Evolutionary conservation across 169 alveolate species (phyloP).

Genomic region (Eimeria maxima): DNA sequence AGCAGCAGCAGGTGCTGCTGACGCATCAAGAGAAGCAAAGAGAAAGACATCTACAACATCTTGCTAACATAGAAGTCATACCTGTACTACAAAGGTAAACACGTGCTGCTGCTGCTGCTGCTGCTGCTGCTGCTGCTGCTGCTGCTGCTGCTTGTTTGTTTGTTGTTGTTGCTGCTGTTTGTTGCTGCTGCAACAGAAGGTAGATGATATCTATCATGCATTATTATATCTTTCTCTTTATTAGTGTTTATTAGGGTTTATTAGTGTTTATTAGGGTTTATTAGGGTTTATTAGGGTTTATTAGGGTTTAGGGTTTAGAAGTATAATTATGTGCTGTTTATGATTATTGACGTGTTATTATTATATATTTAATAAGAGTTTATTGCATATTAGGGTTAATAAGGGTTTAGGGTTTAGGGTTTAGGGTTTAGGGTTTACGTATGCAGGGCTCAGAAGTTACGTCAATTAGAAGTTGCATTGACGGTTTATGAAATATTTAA

Average conservation of each 20-base stretch:
- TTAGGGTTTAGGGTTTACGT: neutral
- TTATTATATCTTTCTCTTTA: too few relatives aligned
- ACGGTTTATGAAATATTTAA: conserved; percentile 21
- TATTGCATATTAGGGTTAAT: too few relatives aligned
- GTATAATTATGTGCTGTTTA: too few relatives aligned
- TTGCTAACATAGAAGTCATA: conserved; percentile 4
- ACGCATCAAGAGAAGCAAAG: neutral
- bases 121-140: conserved; percentile 13
- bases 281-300: too few relatives aligned
- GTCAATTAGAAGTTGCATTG: conserved; percentile 17
- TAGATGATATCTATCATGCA: too few relatives aligned
- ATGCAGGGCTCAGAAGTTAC: conserved; percentile 37
- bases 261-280: too few relatives aligned
- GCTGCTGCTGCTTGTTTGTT: neutral
- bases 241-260: too few relatives aligned
- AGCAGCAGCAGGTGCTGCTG: conserved; percentile 3
- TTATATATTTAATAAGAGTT: too few relatives aligned
- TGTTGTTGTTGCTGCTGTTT: neutral
- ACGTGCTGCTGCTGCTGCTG: neutral
- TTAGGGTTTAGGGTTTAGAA: neutral
- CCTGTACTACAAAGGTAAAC: conserved; percentile 21
- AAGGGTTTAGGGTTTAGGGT: conserved; percentile 16
- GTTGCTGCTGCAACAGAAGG: neutral
- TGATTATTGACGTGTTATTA: too few relatives aligned
- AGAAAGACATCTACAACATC: neutral